Base-by-base conservation (phyloP, 768 basidiomycete species). In the Suillus paluster region DNA sequence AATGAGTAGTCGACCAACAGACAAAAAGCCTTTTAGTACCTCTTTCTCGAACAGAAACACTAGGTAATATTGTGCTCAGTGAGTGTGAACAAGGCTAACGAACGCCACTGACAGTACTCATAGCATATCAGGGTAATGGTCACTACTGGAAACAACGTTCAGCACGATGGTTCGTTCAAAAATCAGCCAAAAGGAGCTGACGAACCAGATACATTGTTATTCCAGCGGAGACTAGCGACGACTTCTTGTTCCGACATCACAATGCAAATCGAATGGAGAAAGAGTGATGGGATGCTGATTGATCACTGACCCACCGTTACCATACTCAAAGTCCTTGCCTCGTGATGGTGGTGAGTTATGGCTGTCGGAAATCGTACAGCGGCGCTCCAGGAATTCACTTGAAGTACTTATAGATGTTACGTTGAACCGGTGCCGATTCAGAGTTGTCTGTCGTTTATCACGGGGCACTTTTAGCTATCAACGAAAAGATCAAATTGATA, bases 301-400 rank as follows among this genome's bases (percentile, higher is more conserved):
- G 11, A 38, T 38, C 4, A 38, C 11, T 12, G 44, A 45, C 45
- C 23, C 11, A 23, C 21, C 14, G 14, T 23, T 6, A 21, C 9
- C 21, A 45, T 45, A 45, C 12, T 45, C 12, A 45, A 5, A 80
- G 38, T 15, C 14, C 38, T 38, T 38, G 38, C 12, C 38, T 38
- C 38, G 38, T 30, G 30, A 30, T 3, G 6, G 30, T 6, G 30
- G 30, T 30, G 30, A 30, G 30, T 30, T 30, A 30, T 30, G 30
- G 30, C 30, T 30, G 6, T 30, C 30, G 4, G 30, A n/a, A n/a
- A n/a, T 30, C 30, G 30, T 30, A 3, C 30, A 6, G 12, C 38
- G 14, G 38, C 12, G 38, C 38, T 14, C 36, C 36, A 3, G 36
- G 36, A 38, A 12, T 11, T 38, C n/a, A n/a, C n/a, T n/a, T n/a